Evolutionary conservation across 805 yeast species (phyloP).

Genomic region (Zygotorulaspora sp.): DNA sequence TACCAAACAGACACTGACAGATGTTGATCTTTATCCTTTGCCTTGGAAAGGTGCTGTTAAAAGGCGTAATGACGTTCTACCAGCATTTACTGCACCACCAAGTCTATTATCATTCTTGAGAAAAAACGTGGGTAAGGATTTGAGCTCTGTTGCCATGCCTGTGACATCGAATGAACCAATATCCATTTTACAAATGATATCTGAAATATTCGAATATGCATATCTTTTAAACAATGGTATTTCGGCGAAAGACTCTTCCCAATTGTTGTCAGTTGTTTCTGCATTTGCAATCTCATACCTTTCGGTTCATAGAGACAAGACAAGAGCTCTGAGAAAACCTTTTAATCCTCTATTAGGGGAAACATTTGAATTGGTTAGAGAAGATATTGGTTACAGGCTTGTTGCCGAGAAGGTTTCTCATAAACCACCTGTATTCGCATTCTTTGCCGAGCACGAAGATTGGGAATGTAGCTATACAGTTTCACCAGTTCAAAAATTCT

Average conservation of each 20-base stretch:
- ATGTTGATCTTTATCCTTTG: slow-evolving; percentile 59
- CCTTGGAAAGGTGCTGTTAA: slow-evolving; percentile 43
- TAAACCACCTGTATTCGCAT: slow-evolving; percentile 76
- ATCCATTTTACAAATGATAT: slow-evolving; percentile 69
- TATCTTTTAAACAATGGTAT: slow-evolving; percentile 60
- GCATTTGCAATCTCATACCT: slow-evolving; percentile 76
- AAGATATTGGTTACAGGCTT: slow-evolving; percentile 69
- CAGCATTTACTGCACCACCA: slow-evolving; percentile 70
- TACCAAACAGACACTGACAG: slow-evolving; percentile 4
- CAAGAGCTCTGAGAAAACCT: slow-evolving; percentile 79
- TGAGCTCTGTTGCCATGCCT: slow-evolving; percentile 85
- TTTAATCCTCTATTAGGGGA: slow-evolving; percentile 94
- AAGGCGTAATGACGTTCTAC: slow-evolving; percentile 56
- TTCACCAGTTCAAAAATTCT: slow-evolving; percentile 78
- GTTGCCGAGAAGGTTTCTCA: slow-evolving; percentile 85
- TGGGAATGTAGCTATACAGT: slow-evolving; percentile 71
- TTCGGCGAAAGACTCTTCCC: slow-evolving; percentile 46
- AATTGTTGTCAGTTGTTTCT: slow-evolving; percentile 59
- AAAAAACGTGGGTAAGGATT: slow-evolving; percentile 89
- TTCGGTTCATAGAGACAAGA: slow-evolving; percentile 67
- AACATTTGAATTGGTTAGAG: slow-evolving; percentile 84
- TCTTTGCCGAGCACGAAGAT: slow-evolving; percentile 61
- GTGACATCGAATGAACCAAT: slow-evolving; percentile 91
- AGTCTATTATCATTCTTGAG: slow-evolving; percentile 73
- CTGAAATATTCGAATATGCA: slow-evolving; percentile 78